Percentiles rank a stretch among this genome's conserved stretches.
Conservation (phyloP, 148 eudicot genomes). For the Linanthus parryae region DNA sequence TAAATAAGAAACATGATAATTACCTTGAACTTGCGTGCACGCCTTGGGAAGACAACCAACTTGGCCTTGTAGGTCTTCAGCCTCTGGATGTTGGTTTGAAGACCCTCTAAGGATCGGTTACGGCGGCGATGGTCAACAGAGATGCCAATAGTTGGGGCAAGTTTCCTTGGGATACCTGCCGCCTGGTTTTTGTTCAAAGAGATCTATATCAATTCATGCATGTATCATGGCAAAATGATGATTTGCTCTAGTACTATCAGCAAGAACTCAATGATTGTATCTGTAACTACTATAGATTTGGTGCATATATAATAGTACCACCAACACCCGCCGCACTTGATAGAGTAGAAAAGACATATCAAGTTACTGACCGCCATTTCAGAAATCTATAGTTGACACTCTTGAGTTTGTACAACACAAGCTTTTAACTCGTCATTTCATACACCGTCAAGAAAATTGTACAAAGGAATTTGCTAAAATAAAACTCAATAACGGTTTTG, state of each 20-base stretch:
- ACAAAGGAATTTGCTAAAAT: too few relatives aligned
- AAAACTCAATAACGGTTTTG: too few relatives aligned
- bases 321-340: background rate
- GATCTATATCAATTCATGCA: background rate
- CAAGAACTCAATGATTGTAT: background rate
- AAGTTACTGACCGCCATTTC: background rate
- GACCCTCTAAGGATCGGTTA: constrained; percentile 60
- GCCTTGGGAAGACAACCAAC: constrained; percentile 75
- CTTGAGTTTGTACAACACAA: too few relatives aligned
- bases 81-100: constrained; percentile 65
- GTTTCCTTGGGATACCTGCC: constrained; percentile 65
- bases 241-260: background rate
- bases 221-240: background rate
- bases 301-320: background rate
- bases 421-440: too few relatives aligned
- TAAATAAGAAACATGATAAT: background rate
- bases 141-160: constrained; percentile 76
- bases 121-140: constrained; percentile 73
- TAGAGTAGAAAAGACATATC: background rate
- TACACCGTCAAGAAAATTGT: too few relatives aligned
- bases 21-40: constrained; percentile 54
- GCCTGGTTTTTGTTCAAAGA: constrained; percentile 24
- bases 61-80: constrained; percentile 80
- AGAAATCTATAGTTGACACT: too few relatives aligned
- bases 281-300: background rate